These are phyloP conservation scores for Nematocida sp. DNA, from an alignment of 371 early-diverging fungal species.

Conservation along the genomic window DNA sequence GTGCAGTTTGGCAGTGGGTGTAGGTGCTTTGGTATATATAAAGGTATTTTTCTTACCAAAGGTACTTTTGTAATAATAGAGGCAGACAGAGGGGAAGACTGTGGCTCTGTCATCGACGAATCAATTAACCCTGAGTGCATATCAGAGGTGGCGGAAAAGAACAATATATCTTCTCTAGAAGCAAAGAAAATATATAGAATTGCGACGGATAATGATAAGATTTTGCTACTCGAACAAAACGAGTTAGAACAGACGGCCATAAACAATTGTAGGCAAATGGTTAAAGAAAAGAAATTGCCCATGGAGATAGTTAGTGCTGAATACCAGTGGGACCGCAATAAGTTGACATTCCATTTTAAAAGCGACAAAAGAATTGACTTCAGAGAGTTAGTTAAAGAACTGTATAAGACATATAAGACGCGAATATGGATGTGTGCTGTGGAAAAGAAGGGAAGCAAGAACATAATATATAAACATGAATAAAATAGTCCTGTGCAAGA, in stretches of 20 bases:
- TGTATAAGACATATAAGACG: conserved; percentile 95
- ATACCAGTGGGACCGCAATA: conserved; percentile 71
- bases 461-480: conserved; percentile 16
- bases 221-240: conserved; percentile 62
- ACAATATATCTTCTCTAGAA: conserved; percentile 60
- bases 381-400: conserved; percentile 88
- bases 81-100: conserved; percentile 71
- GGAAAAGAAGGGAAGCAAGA: conserved; percentile 58
- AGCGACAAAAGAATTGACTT: conserved; percentile 81
- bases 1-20: conserved; percentile 67
- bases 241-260: conserved; percentile 63
- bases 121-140: conserved; percentile 40
- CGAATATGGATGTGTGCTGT: conserved; percentile 88
- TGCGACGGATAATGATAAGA: conserved; percentile 64
- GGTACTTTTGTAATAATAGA: conserved; percentile 69
- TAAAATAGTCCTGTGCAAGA: not conserved
- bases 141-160: conserved; percentile 56
- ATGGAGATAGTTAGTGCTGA: conserved; percentile 70
- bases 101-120: conserved; percentile 62
- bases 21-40: conserved; percentile 58
- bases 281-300: conserved; percentile 50
- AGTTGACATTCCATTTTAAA: conserved; percentile 69
- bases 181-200: conserved; percentile 67
- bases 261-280: conserved; percentile 56
- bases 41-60: conserved; percentile 22